phyloP scores from a whole-genome alignment of 345 rosid genomes.

The Bruguiera gymnorhiza region DNA sequence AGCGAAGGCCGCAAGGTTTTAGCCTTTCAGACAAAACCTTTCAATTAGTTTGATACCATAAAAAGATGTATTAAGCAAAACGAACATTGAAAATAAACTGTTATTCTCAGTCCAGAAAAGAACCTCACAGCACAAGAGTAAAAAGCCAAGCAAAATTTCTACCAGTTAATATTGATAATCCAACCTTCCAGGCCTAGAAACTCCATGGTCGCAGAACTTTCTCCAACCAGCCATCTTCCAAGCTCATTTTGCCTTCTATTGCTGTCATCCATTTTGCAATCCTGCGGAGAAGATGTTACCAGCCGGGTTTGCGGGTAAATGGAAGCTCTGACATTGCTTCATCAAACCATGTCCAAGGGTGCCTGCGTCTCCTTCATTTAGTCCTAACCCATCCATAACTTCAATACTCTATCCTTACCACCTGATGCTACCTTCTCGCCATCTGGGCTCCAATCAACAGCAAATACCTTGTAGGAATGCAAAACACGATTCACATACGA shows the following conservation, averaged over 20 bases:
- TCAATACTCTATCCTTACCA: constrained; percentile 84
- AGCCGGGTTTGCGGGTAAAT: neutral
- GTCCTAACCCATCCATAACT: constrained; percentile 85
- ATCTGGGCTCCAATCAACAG: constrained; percentile 99
- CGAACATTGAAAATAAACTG: no score
- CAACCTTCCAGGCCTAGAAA: no score
- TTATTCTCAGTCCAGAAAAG: no score
- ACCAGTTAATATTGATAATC: no score
- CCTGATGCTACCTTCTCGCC: constrained; percentile 98
- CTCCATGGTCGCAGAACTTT: no score
- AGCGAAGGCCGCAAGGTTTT: no score
- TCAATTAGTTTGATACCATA: no score
- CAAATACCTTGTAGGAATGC: constrained; percentile 50
- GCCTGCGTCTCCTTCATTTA: neutral
- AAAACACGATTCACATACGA: constrained; percentile 6
- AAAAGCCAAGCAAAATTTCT: no score
- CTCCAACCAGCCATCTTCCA: neutral
- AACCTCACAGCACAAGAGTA: no score
- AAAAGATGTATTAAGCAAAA: no score
- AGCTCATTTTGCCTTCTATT: neutral
- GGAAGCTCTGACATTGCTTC: neutral
- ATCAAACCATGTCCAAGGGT: neutral
- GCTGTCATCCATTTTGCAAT: neutral
- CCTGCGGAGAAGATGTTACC: neutral
- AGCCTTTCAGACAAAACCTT: no score